These are phyloP conservation scores for Clitoria ternatea DNA, from an alignment of 306 rosid genomes.

Conservation along the genomic window DNA sequence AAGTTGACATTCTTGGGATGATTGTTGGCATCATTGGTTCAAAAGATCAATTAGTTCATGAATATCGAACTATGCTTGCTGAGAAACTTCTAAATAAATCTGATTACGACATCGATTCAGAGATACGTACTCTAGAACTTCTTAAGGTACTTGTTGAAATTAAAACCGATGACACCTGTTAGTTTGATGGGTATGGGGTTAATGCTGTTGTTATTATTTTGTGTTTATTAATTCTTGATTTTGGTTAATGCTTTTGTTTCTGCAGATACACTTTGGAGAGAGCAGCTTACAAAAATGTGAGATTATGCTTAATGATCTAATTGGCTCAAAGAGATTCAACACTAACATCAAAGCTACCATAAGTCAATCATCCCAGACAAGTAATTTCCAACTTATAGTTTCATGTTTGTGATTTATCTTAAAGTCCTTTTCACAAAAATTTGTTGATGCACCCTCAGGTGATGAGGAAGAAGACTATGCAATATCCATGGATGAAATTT, in stretches of 20 bases:
- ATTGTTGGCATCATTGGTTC: slow-evolving; percentile 93
- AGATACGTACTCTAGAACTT: slow-evolving; percentile 92
- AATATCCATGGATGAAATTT: slow-evolving; percentile 64
- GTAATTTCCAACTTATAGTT: slow-evolving; percentile 31
- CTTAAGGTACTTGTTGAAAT: slow-evolving; percentile 57
- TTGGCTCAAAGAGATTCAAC: slow-evolving; percentile 80
- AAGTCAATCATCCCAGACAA: slow-evolving; percentile 45
- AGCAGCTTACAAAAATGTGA: slow-evolving; percentile 97
- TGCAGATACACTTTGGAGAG: slow-evolving; percentile 94
- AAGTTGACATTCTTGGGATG: slow-evolving; percentile 98
- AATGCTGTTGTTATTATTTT: neutral
- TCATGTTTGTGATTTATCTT: neutral
- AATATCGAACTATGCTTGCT: slow-evolving; percentile 97
- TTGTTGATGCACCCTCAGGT: slow-evolving; percentile 36
- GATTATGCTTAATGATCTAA: slow-evolving; percentile 92
- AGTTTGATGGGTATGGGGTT: slow-evolving; percentile 21
- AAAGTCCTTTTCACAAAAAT: slow-evolving; percentile 6
- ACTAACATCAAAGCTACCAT: slow-evolving; percentile 86
- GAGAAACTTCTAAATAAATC: slow-evolving; percentile 95
- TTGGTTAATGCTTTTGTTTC: slow-evolving; percentile 25
- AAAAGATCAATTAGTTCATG: slow-evolving; percentile 91
- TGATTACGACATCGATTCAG: slow-evolving; percentile 92
- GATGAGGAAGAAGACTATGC: slow-evolving; percentile 29
- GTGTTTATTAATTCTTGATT: neutral
- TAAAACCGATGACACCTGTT: neutral